Conservation (phyloP, 1,139 yeast genomes). For the Zygosaccharomyces pseudobailii region DNA sequence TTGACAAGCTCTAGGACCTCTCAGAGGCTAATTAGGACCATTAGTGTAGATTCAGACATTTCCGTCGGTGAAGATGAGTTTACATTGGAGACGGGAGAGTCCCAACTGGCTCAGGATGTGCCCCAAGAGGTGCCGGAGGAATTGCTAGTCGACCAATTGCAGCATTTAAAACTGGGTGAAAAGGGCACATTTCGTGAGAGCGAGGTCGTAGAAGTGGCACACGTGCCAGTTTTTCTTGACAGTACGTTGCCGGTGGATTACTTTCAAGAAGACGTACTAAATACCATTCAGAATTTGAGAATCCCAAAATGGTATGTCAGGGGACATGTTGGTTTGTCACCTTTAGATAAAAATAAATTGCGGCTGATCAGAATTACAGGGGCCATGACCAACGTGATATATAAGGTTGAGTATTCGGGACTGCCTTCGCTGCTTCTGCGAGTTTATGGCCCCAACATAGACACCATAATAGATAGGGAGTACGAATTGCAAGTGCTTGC, state of each 20-base stretch:
- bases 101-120: constrained; percentile 1
- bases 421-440: constrained; percentile 56
- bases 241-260: constrained; percentile 75
- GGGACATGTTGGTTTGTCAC: constrained; percentile 22
- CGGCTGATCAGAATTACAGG: constrained; percentile 71
- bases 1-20: constrained; percentile 27
- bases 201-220: constrained; percentile 33
- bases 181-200: constrained; percentile 2
- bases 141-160: constrained; percentile 3
- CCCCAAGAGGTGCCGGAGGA: background rate
- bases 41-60: constrained; percentile 23
- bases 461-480: constrained; percentile 79
- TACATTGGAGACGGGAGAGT: constrained; percentile 3
- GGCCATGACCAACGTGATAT: constrained; percentile 88
- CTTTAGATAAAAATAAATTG: constrained; percentile 35
- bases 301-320: constrained; percentile 70
- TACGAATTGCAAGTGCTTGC: constrained; percentile 68
- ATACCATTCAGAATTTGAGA: constrained; percentile 56
- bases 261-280: constrained; percentile 75
- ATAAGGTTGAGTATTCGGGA: constrained; percentile 47
- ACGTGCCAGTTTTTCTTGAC: constrained; percentile 45
- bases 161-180: constrained; percentile 13
- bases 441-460: constrained; percentile 89
- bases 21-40: constrained; percentile 29
- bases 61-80: constrained; percentile 10